Conservation (phyloP, 495 filamentous ascomycete species). For the Sordaria brevicollis region DNA sequence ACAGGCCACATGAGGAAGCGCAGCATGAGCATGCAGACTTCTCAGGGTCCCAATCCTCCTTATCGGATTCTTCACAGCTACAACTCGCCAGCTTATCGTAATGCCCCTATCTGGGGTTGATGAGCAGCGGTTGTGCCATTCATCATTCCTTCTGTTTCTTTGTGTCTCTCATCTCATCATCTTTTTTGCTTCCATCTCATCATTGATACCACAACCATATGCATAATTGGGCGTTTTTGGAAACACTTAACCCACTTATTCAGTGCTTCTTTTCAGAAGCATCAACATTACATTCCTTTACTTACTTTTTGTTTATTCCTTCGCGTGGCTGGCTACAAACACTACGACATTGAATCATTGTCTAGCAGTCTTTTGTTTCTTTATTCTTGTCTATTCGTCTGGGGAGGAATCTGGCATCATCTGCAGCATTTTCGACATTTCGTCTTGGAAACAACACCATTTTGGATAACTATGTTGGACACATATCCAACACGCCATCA, state of each 20-base stretch:
- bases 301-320: neutral
- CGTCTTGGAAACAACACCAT: too few relatives aligned
- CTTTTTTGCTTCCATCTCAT: neutral
- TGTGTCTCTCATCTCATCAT: neutral
- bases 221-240: neutral
- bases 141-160: constrained; percentile 1
- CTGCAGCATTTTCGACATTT: neutral
- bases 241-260: neutral
- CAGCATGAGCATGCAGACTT: constrained; percentile 20
- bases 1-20: constrained; percentile 26
- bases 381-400: neutral
- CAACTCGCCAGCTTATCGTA: constrained; percentile 37
- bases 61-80: constrained; percentile 39
- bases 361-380: neutral
- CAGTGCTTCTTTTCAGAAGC: neutral
- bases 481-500: neutral
- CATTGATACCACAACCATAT: neutral
- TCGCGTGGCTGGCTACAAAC: neutral
- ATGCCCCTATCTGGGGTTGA: constrained; percentile 36
- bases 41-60: constrained; percentile 12
- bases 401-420: neutral
- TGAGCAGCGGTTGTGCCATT: neutral
- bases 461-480: neutral
- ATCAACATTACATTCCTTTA: neutral
- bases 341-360: neutral